phyloP scores from a whole-genome alignment of 2,329 filamentous ascomycete species.

The Atkinsonella hypoxylon region DNA sequence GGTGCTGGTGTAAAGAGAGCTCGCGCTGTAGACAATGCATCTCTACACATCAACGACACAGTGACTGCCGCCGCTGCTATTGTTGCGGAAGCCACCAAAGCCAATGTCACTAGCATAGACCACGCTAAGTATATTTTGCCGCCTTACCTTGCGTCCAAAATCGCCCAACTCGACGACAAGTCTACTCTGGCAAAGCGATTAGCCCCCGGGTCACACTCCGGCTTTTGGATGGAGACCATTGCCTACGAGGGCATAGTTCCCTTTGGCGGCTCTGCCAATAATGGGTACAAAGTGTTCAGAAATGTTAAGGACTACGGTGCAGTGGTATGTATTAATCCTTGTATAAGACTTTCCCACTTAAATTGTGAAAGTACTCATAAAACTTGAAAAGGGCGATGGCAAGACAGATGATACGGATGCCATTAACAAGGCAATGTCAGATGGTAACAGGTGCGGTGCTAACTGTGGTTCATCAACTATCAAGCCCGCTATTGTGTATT shows the following conservation, averaged over 20 bases:
- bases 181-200: neutral
- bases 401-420: constrained; percentile 72
- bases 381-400: constrained; percentile 40
- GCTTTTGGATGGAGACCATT: neutral
- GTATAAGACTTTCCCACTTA: neutral
- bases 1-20: neutral
- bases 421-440: constrained; percentile 72
- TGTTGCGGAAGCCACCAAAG: neutral
- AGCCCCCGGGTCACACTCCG: neutral
- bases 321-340: neutral
- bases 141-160: neutral
- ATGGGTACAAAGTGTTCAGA: constrained; percentile 58
- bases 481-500: constrained; percentile 80
- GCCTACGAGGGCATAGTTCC: neutral
- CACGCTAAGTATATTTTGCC: neutral
- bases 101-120: neutral
- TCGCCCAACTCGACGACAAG: neutral
- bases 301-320: constrained; percentile 70
- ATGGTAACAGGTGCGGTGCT: constrained; percentile 67
- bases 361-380: neutral
- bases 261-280: constrained; percentile 9
- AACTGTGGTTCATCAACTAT: constrained; percentile 74
- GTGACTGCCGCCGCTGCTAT: neutral
- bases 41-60: neutral
- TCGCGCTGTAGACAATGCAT: neutral